A percentile compares a stretch with the other conserved stretches of the same genome.
phyloP scores from a whole-genome alignment of 2,329 filamentous ascomycete species.

The Hymenoscyphus scutula region DNA sequence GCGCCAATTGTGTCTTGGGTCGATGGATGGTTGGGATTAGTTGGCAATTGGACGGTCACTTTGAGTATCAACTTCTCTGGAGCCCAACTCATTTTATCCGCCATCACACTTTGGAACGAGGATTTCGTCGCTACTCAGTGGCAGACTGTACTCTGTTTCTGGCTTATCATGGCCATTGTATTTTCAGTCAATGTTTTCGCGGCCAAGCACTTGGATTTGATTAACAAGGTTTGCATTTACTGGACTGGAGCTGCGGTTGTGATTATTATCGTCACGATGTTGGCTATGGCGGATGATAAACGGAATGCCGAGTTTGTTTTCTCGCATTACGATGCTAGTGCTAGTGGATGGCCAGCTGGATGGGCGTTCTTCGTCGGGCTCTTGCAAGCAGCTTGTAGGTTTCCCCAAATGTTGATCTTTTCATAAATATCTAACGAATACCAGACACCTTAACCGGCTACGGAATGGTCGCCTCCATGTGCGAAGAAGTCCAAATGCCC shows the following conservation, averaged over 20 bases:
- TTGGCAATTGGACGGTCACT: slow-evolving; percentile 69
- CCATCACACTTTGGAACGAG: slow-evolving; percentile 68
- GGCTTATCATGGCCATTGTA: slow-evolving; percentile 66
- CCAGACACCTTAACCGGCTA: slow-evolving; percentile 62
- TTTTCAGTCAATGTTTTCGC: slow-evolving; percentile 64
- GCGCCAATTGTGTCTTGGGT: slow-evolving; percentile 67
- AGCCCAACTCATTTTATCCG: slow-evolving; percentile 63
- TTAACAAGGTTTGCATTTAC: slow-evolving; percentile 72
- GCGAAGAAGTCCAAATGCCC: slow-evolving; percentile 56
- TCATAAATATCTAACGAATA: slow-evolving; percentile 21
- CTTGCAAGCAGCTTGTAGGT: slow-evolving; percentile 53
- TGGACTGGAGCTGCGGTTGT: slow-evolving; percentile 67
- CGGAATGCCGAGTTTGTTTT: slow-evolving; percentile 65
- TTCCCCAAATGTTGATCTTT: neutral
- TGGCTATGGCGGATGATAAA: slow-evolving; percentile 53
- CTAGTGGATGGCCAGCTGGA: slow-evolving; percentile 63
- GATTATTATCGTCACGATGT: slow-evolving; percentile 63
- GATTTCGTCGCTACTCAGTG: slow-evolving; percentile 64
- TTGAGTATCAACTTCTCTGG: slow-evolving; percentile 70
- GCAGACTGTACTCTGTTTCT: slow-evolving; percentile 71
- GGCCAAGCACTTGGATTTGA: slow-evolving; percentile 59
- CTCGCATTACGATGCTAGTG: slow-evolving; percentile 63
- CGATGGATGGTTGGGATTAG: slow-evolving; percentile 68
- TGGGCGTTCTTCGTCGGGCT: slow-evolving; percentile 74
- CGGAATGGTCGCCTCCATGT: slow-evolving; percentile 64